Evolutionary conservation across 129 eudicot species (phyloP).

Genomic region (Flaveria sonorensis): DNA sequence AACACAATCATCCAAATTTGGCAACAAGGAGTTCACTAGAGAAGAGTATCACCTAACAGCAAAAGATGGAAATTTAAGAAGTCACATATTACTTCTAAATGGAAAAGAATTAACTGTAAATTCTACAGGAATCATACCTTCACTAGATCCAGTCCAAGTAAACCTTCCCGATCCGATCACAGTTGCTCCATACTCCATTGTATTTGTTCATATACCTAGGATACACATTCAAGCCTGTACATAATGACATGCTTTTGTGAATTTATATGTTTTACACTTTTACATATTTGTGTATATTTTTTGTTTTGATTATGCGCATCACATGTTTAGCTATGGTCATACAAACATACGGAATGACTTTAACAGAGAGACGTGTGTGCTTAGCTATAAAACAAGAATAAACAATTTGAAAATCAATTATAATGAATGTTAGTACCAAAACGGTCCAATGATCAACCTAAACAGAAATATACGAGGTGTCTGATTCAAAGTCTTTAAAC

Average conservation of each 20-base stretch:
- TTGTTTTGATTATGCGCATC: not conserved
- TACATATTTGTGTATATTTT: not conserved
- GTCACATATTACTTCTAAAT: constrained; percentile 56
- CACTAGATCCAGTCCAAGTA: constrained; percentile 47
- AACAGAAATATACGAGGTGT: not conserved
- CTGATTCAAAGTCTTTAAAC: not conserved
- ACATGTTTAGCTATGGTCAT: not conserved
- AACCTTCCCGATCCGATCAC: constrained; percentile 40
- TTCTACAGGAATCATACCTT: constrained; percentile 59
- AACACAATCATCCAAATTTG: constrained; percentile 25
- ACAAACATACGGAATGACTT: not conserved
- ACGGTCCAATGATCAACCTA: constrained; percentile 22
- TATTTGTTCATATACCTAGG: constrained; percentile 58
- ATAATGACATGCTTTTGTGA: constrained; percentile 10
- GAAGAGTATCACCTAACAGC: constrained; percentile 84
- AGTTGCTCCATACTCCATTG: constrained; percentile 68
- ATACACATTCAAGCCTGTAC: constrained; percentile 56
- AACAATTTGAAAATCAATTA: not conserved
- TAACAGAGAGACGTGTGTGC: not conserved
- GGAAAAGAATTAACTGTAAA: constrained; percentile 51
- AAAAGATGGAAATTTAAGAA: constrained; percentile 52
- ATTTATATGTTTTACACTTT: not conserved
- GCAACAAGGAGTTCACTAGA: constrained; percentile 31
- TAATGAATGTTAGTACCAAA: not conserved
- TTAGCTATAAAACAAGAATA: not conserved